Evolutionary conservation across 2,329 filamentous ascomycete genomes (phyloP).

Genomic region (Microcera coccophila): DNA sequence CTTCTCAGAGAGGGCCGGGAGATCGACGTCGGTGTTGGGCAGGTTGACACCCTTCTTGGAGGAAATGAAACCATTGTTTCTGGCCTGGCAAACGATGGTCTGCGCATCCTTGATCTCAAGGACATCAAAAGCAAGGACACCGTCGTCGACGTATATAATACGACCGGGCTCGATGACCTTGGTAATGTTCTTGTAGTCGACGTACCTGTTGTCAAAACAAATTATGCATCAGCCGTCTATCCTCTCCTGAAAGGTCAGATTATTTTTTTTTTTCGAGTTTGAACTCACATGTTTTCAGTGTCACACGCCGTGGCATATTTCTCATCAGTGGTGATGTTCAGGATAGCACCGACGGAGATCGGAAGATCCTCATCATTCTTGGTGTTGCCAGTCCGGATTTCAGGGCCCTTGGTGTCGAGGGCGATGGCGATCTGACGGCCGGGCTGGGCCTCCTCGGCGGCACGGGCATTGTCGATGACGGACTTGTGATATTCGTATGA

Average conservation of each 20-base stretch:
- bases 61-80: slow-evolving; percentile 98
- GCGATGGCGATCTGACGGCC: slow-evolving; percentile 95
- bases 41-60: slow-evolving; percentile 99
- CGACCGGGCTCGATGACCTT: slow-evolving; percentile 91
- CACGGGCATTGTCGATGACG: slow-evolving; percentile 91
- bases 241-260: no score
- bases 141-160: slow-evolving; percentile 96
- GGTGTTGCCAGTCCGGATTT: slow-evolving; percentile 61
- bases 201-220: slow-evolving; percentile 60
- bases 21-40: slow-evolving; percentile 96
- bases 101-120: slow-evolving; percentile 81
- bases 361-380: slow-evolving; percentile 87
- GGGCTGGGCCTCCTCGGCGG: slow-evolving; percentile 70
- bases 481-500: slow-evolving; percentile 94
- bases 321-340: slow-evolving; percentile 97
- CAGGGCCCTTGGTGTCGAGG: slow-evolving; percentile 67
- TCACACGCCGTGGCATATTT: slow-evolving; percentile 80
- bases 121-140: slow-evolving; percentile 95
- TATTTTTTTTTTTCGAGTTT: no score
- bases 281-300: slow-evolving; percentile 96
- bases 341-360: slow-evolving; percentile 74
- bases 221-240: no score
- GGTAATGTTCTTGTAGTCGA: slow-evolving; percentile 99
- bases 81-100: slow-evolving; percentile 78
- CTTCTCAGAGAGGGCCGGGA: slow-evolving; percentile 96